Evolutionary conservation across 228 moss, liverwort and hornwort genomes (phyloP).

Genomic region (Sphagnum fallax): DNA sequence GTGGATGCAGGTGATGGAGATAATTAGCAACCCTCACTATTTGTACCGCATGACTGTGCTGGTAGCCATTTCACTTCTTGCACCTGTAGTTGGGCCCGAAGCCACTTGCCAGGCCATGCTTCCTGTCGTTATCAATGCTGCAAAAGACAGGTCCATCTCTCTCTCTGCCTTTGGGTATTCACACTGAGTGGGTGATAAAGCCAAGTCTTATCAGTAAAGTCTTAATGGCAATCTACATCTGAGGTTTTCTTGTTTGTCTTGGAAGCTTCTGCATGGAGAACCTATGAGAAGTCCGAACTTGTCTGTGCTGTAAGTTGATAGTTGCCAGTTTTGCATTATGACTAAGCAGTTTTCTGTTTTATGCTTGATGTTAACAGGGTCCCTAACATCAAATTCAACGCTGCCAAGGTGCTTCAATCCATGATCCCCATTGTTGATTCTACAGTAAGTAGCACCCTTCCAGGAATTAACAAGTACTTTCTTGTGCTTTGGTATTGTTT

Average conservation of each 20-base stretch:
- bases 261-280: background rate
- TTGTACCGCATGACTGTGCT: conserved; percentile 98
- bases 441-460: conserved; percentile 15
- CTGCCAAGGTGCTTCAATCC: conserved; percentile 62
- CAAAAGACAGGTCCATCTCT: conserved; percentile 62
- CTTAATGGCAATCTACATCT: background rate
- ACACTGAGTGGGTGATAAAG: background rate
- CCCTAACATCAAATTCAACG: conserved; percentile 63
- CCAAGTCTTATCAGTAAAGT: background rate
- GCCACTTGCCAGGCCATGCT: conserved; percentile 95
- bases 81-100: conserved; percentile 90
- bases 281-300: background rate
- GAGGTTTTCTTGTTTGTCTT: background rate
- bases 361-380: conserved; percentile 23
- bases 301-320: no score
- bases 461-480: background rate
- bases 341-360: background rate
- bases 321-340: background rate
- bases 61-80: conserved; percentile 85
- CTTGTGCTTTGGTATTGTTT: background rate
- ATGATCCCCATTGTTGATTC: conserved; percentile 62
- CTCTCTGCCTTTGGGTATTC: background rate
- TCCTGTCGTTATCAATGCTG: conserved; percentile 92
- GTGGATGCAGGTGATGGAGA: conserved; percentile 76
- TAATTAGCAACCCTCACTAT: conserved; percentile 93